Conservation (phyloP, 108 stramenopile species). For the Epipyxis sp. region DNA sequence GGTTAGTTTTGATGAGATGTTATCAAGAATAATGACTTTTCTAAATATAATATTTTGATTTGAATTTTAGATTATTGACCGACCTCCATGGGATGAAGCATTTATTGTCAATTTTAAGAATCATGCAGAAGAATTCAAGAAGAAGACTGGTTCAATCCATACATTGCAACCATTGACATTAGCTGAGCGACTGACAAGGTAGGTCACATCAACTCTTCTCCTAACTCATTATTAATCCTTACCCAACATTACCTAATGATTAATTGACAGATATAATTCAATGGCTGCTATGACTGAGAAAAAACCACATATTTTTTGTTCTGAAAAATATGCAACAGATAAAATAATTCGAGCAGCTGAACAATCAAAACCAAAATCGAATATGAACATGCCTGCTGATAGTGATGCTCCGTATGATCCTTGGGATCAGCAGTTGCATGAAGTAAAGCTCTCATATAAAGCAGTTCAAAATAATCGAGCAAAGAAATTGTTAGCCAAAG, state of each 20-base stretch:
- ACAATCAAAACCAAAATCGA: no score
- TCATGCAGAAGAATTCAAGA: background rate
- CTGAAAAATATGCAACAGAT: constrained; percentile 7
- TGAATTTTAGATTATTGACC: background rate
- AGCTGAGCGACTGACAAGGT: background rate
- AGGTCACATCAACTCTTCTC: background rate
- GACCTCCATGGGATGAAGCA: constrained; percentile 16
- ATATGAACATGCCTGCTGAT: background rate
- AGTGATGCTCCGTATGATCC: background rate
- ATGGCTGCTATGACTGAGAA: constrained; percentile 14
- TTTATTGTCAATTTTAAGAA: background rate
- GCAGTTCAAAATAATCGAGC: background rate
- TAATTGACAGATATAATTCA: background rate
- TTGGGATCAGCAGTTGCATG: background rate
- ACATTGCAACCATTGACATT: background rate
- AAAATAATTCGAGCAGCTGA: background rate
- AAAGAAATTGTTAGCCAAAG: background rate
- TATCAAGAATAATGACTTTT: background rate
- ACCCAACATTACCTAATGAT: background rate
- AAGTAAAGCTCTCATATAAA: background rate
- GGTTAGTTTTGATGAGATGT: background rate
- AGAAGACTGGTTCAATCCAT: background rate
- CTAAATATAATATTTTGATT: background rate
- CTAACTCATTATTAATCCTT: background rate
- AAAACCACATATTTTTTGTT: background rate